These are phyloP conservation scores for Eucalyptus coolabah DNA, from an alignment of 345 rosid species.

Conservation along the genomic window DNA sequence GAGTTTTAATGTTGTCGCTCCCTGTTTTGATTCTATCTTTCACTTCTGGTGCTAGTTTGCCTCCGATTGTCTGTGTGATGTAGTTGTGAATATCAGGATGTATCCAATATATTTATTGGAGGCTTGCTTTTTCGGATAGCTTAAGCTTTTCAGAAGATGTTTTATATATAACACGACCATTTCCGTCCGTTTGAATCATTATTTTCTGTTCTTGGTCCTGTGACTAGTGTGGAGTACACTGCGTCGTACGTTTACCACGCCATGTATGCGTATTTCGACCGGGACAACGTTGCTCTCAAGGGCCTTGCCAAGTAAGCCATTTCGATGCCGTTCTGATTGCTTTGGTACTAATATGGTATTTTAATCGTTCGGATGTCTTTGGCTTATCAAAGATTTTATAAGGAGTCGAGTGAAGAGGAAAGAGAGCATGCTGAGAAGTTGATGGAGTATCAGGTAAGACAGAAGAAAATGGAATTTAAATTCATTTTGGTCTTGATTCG, in stretches of 20 bases:
- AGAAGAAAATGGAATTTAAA: not conserved
- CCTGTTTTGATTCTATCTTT: not conserved
- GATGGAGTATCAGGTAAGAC: slow-evolving; percentile 54
- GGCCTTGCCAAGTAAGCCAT: slow-evolving; percentile 51
- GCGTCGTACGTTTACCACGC: slow-evolving; percentile 72
- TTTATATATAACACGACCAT: not conserved
- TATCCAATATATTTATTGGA: not conserved
- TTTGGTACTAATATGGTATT: not conserved
- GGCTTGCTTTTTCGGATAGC: not conserved
- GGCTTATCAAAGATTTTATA: slow-evolving; percentile 34
- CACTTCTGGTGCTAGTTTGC: not conserved
- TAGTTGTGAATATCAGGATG: not conserved
- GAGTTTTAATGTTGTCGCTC: not conserved
- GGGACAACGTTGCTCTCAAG: slow-evolving; percentile 62
- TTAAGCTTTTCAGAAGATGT: not conserved
- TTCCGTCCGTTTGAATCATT: not conserved
- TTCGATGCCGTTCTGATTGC: not conserved
- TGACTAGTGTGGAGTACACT: slow-evolving; percentile 57
- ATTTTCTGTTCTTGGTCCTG: not conserved
- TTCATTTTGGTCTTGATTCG: not conserved
- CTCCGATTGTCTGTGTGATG: not conserved
- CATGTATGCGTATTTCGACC: slow-evolving; percentile 67
- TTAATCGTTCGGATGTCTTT: not conserved
- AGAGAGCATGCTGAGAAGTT: slow-evolving; percentile 72
- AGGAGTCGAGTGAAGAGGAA: slow-evolving; percentile 70